A percentile compares a stretch with the other conserved stretches of the same genome.
Evolutionary conservation across 2,329 filamentous ascomycete genomes (phyloP).

Genomic region (Venturia aucupariae): DNA sequence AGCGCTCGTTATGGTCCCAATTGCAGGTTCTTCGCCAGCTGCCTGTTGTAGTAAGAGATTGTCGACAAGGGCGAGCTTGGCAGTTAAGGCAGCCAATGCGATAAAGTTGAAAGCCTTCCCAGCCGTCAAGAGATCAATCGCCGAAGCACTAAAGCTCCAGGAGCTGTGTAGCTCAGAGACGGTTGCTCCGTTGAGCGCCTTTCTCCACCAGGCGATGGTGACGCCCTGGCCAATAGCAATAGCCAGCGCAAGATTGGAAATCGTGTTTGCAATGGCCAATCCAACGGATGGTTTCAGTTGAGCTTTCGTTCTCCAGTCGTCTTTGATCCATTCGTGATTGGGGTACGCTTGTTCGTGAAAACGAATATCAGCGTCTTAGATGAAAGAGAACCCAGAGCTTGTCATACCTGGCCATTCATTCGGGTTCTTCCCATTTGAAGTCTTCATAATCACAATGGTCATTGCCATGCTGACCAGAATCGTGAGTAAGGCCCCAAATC

Average conservation of each 20-base stretch:
- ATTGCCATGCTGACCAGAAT: constrained; percentile 18
- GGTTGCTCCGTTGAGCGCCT: constrained; percentile 19
- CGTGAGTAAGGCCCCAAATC: constrained; percentile 17
- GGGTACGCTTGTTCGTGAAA: background rate
- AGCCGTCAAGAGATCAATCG: constrained; percentile 18
- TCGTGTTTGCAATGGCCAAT: constrained; percentile 18
- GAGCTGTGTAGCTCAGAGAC: constrained; percentile 20
- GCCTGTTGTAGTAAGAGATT: constrained; percentile 20
- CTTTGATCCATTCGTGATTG: background rate
- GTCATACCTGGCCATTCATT: constrained; percentile 15
- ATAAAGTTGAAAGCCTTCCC: constrained; percentile 22
- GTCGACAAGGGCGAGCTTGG: constrained; percentile 22
- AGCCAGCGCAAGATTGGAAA: constrained; percentile 19
- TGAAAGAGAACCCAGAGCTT: background rate
- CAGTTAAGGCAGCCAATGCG: constrained; percentile 20
- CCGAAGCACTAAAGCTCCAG: constrained; percentile 19
- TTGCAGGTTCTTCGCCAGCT: constrained; percentile 14
- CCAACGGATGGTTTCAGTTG: constrained; percentile 20
- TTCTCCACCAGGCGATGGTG: constrained; percentile 22
- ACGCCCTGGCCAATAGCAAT: constrained; percentile 21
- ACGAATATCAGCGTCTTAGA: background rate
- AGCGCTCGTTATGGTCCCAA: constrained; percentile 8
- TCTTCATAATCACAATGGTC: constrained; percentile 16
- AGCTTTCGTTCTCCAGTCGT: constrained; percentile 8
- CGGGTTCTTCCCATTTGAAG: constrained; percentile 17